These are phyloP conservation scores for Orbilia oligospora DNA, from an alignment of 2,329 filamentous ascomycete genomes.

Conservation along the genomic window DNA sequence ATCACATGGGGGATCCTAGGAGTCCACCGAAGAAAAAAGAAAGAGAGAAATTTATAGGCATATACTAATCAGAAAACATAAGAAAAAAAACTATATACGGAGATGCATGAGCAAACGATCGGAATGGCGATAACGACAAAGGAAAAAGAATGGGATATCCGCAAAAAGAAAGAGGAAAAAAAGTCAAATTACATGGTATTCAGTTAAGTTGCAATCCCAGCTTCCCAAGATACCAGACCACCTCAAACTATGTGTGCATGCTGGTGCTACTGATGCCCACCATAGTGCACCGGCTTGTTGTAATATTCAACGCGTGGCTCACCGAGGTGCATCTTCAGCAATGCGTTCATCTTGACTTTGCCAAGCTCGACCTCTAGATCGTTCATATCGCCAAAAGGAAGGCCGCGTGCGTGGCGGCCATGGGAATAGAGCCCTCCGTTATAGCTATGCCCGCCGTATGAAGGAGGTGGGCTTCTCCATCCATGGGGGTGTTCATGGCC, in stretches of 20 bases:
- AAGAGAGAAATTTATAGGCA: constrained; percentile 3
- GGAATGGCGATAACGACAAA: constrained; percentile 9
- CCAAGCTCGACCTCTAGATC: constrained; percentile 10
- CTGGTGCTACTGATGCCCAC: neutral
- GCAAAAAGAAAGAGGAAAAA: constrained; percentile 9
- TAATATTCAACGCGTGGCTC: constrained; percentile 12
- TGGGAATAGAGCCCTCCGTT: neutral
- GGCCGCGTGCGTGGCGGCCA: neutral
- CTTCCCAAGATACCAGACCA: constrained; percentile 10
- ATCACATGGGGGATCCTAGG: constrained; percentile 6
- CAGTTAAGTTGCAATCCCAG: constrained; percentile 9
- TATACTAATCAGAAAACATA: constrained; percentile 12
- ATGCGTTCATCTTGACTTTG: constrained; percentile 10
- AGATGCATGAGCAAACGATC: constrained; percentile 11
- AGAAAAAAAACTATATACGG: constrained; percentile 3
- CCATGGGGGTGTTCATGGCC: constrained; percentile 5
- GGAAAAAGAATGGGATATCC: constrained; percentile 5
- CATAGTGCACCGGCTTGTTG: neutral
- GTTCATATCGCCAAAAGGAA: neutral
- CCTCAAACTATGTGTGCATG: constrained; percentile 3
- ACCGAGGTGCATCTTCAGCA: neutral
- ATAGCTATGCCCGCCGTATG: neutral
- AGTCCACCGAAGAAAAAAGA: constrained; percentile 4
- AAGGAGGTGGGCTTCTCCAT: neutral
- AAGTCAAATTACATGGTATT: constrained; percentile 10